Evolutionary conservation across 345 rosid genomes (phyloP).

Genomic region (Bretschneidera sinensis): DNA sequence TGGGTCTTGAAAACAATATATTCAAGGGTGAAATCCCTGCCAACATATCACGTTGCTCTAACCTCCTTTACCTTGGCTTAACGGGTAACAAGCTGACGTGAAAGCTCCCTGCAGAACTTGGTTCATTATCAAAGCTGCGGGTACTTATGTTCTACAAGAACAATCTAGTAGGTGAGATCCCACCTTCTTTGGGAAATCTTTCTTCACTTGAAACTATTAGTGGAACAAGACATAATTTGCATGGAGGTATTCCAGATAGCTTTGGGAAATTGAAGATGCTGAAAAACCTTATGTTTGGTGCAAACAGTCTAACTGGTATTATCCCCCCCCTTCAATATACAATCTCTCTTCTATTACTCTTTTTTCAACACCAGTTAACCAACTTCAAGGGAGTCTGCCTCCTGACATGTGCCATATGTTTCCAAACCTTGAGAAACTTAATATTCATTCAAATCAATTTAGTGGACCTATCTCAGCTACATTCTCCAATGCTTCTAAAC

Average conservation of each 20-base stretch:
- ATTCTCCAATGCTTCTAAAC: constrained; percentile 25
- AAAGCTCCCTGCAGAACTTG: constrained; percentile 21
- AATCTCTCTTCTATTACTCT: constrained; percentile 9
- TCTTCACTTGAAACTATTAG: not conserved
- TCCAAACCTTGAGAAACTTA: not conserved
- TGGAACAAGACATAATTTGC: not conserved
- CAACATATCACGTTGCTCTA: constrained; percentile 13
- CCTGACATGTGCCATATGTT: constrained; percentile 7
- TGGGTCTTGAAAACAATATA: not conserved
- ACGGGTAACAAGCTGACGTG: not conserved
- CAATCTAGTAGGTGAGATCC: constrained; percentile 24
- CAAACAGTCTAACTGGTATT: constrained; percentile 9
- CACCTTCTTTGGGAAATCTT: constrained; percentile 24
- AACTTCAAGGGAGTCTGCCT: constrained; percentile 25
- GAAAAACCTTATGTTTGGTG: not conserved
- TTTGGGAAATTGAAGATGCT: not conserved
- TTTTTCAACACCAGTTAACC: accelerated
- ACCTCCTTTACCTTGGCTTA: accelerated
- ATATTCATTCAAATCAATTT: constrained; percentile 19
- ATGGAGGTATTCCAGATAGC: not conserved
- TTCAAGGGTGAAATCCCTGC: constrained; percentile 18
- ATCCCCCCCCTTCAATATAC: constrained; percentile 24
- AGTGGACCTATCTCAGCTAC: constrained; percentile 25
- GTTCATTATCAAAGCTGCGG: constrained; percentile 10
- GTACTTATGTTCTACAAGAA: not conserved